Base-by-base conservation (phyloP, 306 rosid species). In the Vigna reflexopilosa region DNA sequence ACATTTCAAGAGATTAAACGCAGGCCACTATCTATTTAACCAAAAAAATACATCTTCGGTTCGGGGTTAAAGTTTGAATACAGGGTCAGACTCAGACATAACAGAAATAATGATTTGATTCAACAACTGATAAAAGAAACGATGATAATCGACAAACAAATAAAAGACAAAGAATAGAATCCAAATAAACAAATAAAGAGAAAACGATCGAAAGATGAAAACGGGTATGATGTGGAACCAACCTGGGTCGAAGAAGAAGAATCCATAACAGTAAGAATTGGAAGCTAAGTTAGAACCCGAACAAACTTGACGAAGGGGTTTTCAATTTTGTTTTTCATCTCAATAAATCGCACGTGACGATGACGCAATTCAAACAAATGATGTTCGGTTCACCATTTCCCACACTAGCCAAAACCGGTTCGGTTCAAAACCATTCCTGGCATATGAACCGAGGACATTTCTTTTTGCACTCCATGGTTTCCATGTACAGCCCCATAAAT, bases 261-360 rank as follows among this genome's bases (percentile, higher is more conserved):
- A 67, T 22, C 72, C 72, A 67, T 67, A 2, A 66, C 17, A 42
- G 72, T 67, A 12, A 20, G 54, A 65, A 67, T 42, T 67, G 72
- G 72, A 5, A 67, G 54, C 54, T 20, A 4, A 20, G 72, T 67
- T 20, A 42, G 72, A 67, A 32, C 72, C 44, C 54, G 24, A 67
- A 42, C 72, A 67, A 67, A 42, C 12, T 20, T 44, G 54, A 67
- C 45, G 17, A 9, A 19, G 71, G 54, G 19, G 54, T 67, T 67
- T 67, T 15, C 4, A 44, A 12, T 20, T 20, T 67, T 44, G 36
- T 42, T 6, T 67, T 44, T 28, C 36, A 20, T 40, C 19, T 11
- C 34, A n/a, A 67, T 3, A 42, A 67, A 42, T 20, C 8, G 14
- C 72, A 42, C 54, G 72, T 20, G 72, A 65, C 17, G n/a, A 65